Evolutionary conservation across 768 basidiomycete genomes (phyloP).

Genomic region (Amanita exitialis): DNA sequence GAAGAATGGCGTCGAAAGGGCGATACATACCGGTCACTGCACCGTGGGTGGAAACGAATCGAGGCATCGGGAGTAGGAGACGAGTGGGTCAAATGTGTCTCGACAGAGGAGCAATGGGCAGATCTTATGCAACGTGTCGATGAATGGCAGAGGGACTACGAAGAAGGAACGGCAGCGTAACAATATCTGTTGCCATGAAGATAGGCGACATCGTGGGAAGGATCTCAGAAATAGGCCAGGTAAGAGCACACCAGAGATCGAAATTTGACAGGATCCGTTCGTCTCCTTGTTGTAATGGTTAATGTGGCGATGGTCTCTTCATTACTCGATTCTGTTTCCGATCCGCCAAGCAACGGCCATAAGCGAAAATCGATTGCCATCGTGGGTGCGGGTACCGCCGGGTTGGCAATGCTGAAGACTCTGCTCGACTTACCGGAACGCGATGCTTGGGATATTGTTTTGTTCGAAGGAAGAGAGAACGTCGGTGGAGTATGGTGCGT

Average conservation of each 20-base stretch:
- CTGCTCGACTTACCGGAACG: slow-evolving; percentile 36
- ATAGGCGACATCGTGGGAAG: too few species aligned
- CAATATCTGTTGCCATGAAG: too few species aligned
- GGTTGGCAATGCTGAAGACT: slow-evolving; percentile 41
- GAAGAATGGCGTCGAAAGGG: slow-evolving; percentile 35
- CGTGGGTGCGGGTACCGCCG: slow-evolving; percentile 48
- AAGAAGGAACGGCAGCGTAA: slow-evolving; percentile 15
- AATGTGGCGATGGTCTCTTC: slow-evolving; percentile 14
- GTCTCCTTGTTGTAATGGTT: neutral
- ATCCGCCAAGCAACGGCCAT: slow-evolving; percentile 1
- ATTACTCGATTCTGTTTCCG: slow-evolving; percentile 7
- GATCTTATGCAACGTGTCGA: slow-evolving; percentile 35
- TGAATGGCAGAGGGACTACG: slow-evolving; percentile 43
- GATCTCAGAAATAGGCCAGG: too few species aligned
- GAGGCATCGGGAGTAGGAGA: slow-evolving; percentile 27
- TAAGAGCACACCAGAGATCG: too few species aligned
- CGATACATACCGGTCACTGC: slow-evolving; percentile 19
- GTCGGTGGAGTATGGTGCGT: slow-evolving; percentile 50
- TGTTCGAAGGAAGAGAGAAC: slow-evolving; percentile 42
- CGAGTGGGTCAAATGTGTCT: slow-evolving; percentile 38
- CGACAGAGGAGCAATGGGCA: slow-evolving; percentile 43
- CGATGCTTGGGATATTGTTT: slow-evolving; percentile 32
- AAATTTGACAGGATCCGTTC: too few species aligned
- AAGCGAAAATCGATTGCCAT: slow-evolving; percentile 40
- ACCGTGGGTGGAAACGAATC: slow-evolving; percentile 34